phyloP scores from a whole-genome alignment of 441 rosid genomes.

The Dalechampia spathulata region DNA sequence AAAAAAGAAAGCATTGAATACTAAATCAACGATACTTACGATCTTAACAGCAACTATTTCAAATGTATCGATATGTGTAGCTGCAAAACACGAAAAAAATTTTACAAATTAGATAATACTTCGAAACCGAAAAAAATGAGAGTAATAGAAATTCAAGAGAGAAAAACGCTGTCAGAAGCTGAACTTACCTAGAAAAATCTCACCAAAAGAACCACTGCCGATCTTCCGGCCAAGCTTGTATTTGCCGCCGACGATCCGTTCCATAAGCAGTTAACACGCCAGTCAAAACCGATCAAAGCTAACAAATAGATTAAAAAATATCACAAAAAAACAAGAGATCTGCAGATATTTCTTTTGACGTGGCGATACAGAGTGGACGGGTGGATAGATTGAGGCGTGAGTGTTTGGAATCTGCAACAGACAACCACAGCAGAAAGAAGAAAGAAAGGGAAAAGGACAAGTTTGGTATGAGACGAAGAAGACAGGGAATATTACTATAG shows the following conservation, averaged over 20 bases:
- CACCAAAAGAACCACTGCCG: constrained; percentile 97
- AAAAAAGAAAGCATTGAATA: no score
- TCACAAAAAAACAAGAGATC: no score
- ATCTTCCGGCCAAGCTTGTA: constrained; percentile 90
- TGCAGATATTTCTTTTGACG: no score
- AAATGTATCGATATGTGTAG: constrained; percentile 82
- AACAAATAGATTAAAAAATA: not conserved
- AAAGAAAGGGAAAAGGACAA: no score
- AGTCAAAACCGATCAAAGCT: not conserved
- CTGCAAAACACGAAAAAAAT: constrained; percentile 33
- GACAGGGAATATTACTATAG: no score
- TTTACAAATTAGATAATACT: no score
- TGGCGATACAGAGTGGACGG: no score
- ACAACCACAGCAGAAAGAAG: no score
- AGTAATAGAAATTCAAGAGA: not conserved
- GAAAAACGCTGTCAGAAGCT: not conserved
- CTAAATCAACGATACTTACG: constrained; percentile 59
- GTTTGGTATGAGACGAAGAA: no score
- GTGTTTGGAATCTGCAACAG: no score
- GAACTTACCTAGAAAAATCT: constrained; percentile 69
- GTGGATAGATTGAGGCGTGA: no score
- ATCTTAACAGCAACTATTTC: constrained; percentile 97
- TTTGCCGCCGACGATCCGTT: constrained; percentile 81
- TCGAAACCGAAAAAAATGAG: no score
- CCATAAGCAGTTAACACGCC: constrained; percentile 33